Conservation (phyloP, 2,329 filamentous ascomycete species). For the Ceratocystis albifundus region DNA sequence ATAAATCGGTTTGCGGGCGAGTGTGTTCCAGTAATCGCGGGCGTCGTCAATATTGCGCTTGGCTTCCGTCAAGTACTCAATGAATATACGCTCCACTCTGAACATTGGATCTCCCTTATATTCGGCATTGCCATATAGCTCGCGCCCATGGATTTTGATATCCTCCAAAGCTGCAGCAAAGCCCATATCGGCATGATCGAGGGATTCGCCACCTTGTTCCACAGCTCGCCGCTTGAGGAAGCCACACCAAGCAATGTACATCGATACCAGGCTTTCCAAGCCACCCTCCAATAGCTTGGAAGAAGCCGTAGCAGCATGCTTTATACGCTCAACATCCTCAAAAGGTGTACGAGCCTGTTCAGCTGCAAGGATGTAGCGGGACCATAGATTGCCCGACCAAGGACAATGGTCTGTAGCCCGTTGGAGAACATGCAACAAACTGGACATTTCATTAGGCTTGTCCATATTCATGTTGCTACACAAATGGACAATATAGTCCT, state of each 20-base stretch:
- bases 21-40: constrained; percentile 61
- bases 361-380: constrained; percentile 71
- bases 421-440: constrained; percentile 58
- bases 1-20: constrained; percentile 52
- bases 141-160: constrained; percentile 65
- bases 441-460: constrained; percentile 26
- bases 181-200: constrained; percentile 82
- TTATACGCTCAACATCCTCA: constrained; percentile 73
- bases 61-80: constrained; percentile 80
- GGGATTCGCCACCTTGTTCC: constrained; percentile 65
- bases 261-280: constrained; percentile 77
- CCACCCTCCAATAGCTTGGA: constrained; percentile 74
- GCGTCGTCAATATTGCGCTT: constrained; percentile 67
- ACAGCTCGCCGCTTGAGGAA: constrained; percentile 75
- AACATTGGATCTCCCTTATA: constrained; percentile 83
- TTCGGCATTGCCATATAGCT: constrained; percentile 56
- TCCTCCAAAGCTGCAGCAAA: constrained; percentile 77
- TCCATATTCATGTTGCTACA: constrained; percentile 31
- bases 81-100: constrained; percentile 79
- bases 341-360: constrained; percentile 70
- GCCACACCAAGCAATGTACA: constrained; percentile 89
- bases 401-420: constrained; percentile 83
- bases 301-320: constrained; percentile 80
- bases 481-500: constrained; percentile 69
- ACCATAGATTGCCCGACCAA: constrained; percentile 86